These are phyloP conservation scores for Sphaerulina vaccinii DNA, from an alignment of 2,329 filamentous ascomycete species.

Conservation along the genomic window DNA sequence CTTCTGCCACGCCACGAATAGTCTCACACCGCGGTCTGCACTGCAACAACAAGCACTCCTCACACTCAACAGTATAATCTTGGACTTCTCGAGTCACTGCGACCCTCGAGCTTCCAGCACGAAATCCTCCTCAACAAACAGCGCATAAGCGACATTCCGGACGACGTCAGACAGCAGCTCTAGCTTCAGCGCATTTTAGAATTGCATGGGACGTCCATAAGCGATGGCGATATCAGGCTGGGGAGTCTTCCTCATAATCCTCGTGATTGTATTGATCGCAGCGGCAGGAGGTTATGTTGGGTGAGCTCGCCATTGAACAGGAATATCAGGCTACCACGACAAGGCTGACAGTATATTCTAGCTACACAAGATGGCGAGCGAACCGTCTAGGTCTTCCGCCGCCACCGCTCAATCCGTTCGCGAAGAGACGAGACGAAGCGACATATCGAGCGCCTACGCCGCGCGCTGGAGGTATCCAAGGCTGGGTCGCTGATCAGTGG, in stretches of 20 bases:
- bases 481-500: constrained; percentile 71
- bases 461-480: constrained; percentile 62
- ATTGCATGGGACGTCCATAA: constrained; percentile 11
- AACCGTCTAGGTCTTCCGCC: constrained; percentile 67
- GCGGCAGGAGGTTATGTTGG: constrained; percentile 65
- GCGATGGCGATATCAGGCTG: constrained; percentile 37
- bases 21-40: too few relatives aligned
- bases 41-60: not conserved
- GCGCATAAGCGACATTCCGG: not conserved
- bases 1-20: too few relatives aligned
- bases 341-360: constrained; percentile 17
- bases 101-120: not conserved
- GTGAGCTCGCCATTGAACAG: constrained; percentile 24
- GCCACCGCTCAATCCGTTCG: constrained; percentile 72
- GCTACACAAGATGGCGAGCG: constrained; percentile 69
- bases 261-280: constrained; percentile 61
- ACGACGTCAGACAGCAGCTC: constrained; percentile 1
- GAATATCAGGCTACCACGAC: not conserved
- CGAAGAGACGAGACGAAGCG: constrained; percentile 31
- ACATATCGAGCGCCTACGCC: constrained; percentile 52
- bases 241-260: constrained; percentile 70
- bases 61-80: not conserved
- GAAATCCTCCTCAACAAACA: too few relatives aligned
- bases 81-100: not conserved
- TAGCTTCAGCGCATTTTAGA: not conserved